Conservation (phyloP, 768 basidiomycete genomes). For the Podaxis carcinomalis region DNA sequence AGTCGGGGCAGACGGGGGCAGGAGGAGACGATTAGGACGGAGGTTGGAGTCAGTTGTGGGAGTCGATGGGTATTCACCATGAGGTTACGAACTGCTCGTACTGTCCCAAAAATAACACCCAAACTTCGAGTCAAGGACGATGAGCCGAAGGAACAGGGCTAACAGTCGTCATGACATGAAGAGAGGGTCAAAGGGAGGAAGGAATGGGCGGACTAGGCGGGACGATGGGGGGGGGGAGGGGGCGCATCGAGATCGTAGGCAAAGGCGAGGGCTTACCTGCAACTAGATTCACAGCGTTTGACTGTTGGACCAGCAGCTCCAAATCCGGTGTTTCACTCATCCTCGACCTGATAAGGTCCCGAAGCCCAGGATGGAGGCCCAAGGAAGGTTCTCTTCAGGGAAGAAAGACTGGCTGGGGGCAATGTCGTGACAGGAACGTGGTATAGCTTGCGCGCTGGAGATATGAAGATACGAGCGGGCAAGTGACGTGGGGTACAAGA, state of each 20-base stretch:
- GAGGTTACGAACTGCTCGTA: neutral
- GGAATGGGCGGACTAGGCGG: neutral
- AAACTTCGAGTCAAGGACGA: neutral
- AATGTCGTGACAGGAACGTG: neutral
- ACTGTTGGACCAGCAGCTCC: conserved; percentile 15
- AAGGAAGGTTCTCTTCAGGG: neutral
- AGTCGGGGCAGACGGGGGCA: neutral
- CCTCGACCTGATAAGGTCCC: neutral
- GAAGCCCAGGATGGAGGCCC: neutral
- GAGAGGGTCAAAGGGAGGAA: neutral
- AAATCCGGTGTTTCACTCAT: neutral
- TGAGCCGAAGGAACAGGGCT: neutral
- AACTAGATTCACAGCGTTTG: conserved; percentile 22
- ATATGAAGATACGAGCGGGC: neutral
- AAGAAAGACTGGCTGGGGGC: neutral
- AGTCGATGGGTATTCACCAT: neutral
- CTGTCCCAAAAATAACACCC: neutral
- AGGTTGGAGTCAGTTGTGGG: no score
- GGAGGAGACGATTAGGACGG: neutral
- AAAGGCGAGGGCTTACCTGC: conserved; percentile 16
- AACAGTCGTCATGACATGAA: neutral
- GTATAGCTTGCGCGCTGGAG: neutral
- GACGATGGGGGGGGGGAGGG: neutral
- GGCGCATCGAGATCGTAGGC: neutral
- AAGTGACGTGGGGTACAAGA: neutral